These are phyloP conservation scores for Quercus variabilis DNA, from an alignment of 306 rosid species.

Conservation along the genomic window DNA sequence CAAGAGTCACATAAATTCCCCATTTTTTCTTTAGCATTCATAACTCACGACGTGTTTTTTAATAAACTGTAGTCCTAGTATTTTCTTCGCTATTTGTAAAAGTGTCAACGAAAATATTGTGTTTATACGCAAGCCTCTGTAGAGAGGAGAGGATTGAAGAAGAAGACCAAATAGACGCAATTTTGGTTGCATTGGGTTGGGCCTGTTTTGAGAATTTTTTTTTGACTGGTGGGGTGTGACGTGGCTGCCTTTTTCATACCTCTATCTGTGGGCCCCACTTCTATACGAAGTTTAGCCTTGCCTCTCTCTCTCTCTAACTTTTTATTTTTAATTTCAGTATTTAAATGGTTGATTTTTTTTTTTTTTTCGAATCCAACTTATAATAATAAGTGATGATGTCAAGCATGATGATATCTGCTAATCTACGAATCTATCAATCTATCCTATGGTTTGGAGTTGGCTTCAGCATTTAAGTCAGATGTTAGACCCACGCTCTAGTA, in stretches of 20 bases:
- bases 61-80: too few species aligned
- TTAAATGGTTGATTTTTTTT: not conserved
- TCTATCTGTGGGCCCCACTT: not conserved
- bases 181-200: not conserved
- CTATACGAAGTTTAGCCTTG: not conserved
- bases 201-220: constrained; percentile 18
- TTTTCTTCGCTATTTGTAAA: too few species aligned
- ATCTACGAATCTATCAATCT: constrained; percentile 46
- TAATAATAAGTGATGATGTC: constrained; percentile 32
- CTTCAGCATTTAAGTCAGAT: constrained; percentile 23
- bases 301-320: not conserved
- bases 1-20: too few species aligned
- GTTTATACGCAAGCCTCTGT: not conserved
- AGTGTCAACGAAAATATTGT: too few species aligned
- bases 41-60: too few species aligned
- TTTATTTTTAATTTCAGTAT: not conserved
- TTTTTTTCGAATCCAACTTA: not conserved
- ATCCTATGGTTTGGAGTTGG: constrained; percentile 35
- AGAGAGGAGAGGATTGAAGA: not conserved
- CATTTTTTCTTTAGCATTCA: too few species aligned
- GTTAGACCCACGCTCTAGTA: constrained; percentile 29
- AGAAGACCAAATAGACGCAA: not conserved
- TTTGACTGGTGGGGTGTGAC: constrained; percentile 25
- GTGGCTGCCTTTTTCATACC: constrained; percentile 13
- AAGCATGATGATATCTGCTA: constrained; percentile 36